Evolutionary conservation across 192 early-diverging fungal genomes (phyloP), one percentile per base, ranked within the genome.

Genomic region (Lunasporangiospora selenospora): DNA sequence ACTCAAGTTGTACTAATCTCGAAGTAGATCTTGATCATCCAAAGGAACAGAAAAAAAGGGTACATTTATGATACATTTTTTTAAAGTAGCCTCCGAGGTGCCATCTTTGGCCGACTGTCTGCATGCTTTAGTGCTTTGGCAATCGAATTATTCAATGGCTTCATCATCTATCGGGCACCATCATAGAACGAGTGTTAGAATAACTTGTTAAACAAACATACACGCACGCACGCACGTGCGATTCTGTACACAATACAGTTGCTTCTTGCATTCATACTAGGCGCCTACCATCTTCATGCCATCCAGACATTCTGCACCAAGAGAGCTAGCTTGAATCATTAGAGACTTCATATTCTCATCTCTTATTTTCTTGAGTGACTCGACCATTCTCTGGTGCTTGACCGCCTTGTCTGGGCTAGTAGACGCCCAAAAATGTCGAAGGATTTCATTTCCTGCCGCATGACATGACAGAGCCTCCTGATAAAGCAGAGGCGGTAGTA

Each of bases 401-500:
- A 75, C 75, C 7, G 63, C 51, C 53, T 76, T 77, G 36, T 86
- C 81, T 2, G 75, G 52, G 31, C 62, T 54, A 24, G 62, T 71
- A 0, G 82, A 83, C 8, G 84, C 56, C 82, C 82, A 86, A 32
- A 83, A 86, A 63, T 86, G 84, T 12, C 82, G 64, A 21, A 86
- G 59, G 31, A 83, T 78, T 41, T 85, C 83, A 43, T 82, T 85
- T 18, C 79, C 77, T 2, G 80, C 75, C 19, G 81, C 76, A 47
- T 85, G 81, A 44, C 78, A 82, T 10, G 57, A 51, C 16, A 77
- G 26, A 8, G 82, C 51, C 29, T 77, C 66, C 24, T 79, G 75
- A 31, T 79, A 77, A 10, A 81, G 39, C 18, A 47, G 62, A n/a
- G 77, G 44, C 2, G 79, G 76, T 10, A 80, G 46, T 21, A 77